Base-by-base conservation (phyloP, 176 grass and related monocot species). In the Aechmea fasciata region DNA sequence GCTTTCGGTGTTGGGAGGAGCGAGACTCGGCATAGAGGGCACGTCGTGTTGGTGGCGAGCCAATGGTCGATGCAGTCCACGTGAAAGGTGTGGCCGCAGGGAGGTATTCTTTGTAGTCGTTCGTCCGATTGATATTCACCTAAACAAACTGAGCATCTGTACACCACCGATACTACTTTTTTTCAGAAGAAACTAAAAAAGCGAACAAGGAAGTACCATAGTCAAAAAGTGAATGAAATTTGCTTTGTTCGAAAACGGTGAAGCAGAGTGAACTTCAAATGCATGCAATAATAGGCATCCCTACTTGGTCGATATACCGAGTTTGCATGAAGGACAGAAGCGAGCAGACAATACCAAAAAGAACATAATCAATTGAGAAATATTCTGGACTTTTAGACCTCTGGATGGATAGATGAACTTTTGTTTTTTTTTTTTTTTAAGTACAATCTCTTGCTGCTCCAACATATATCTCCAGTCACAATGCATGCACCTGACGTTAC, bases 61-160 rank as follows among this genome's bases (percentile, higher is more conserved):
- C 94, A 93, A 50, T 88, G 84, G 24, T 99, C 89, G 2, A 99
- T 99, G 77, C 89, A 99, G 70, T 80, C 85, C 3, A 99, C 81
- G 64, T 99, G 94, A 75, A 99, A 97, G 62, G 89, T 97, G 75
- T 97, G 89, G 1, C 94, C 94, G 13, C 94, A 97, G 0, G 79
- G 86, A 22, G 89, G 93, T 76, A 97, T 92, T 49, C 77, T 81
- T 65, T 97, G 89, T n/a, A 97, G 93, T 84, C 72, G 73, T 71
- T 99, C 94, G 20, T 99, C 84, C 0, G 89, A 70, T 76, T 90
- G 77, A 63, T 99, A 99, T 57, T 99, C 94, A 70, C 89, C 94
- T 72, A 99, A 82, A 80, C 94, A 99, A 63, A 93, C 87, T 12
- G 94, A 93, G 66, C 94, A 99, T 73, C 94, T 93, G 79, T 11